These are phyloP conservation scores for Pleurotus djamor DNA, from an alignment of 768 basidiomycete genomes.

Conservation along the genomic window DNA sequence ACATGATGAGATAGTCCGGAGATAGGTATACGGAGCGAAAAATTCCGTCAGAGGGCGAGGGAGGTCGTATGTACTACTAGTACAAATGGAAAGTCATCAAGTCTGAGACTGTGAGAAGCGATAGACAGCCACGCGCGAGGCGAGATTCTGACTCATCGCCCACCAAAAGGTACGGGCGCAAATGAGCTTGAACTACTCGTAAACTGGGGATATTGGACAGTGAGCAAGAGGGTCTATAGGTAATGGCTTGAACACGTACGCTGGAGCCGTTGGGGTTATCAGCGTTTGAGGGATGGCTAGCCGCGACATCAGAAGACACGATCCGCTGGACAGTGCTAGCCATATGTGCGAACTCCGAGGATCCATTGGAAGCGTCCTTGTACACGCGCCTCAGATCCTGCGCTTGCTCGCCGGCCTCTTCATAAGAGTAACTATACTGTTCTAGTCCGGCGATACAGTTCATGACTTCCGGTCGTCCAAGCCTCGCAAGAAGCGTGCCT, in stretches of 20 bases:
- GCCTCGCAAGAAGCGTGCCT: constrained; percentile 74
- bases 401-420: constrained; percentile 80
- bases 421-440: constrained; percentile 88
- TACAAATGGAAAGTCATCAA: too few species aligned
- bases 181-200: neutral
- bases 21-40: too few species aligned
- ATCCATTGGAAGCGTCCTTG: constrained; percentile 18
- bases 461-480: constrained; percentile 80
- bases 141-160: neutral
- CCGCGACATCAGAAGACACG: neutral
- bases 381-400: constrained; percentile 60
- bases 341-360: constrained; percentile 1
- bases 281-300: constrained; percentile 22
- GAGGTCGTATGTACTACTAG: too few species aligned
- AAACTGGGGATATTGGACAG: neutral
- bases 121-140: too few species aligned
- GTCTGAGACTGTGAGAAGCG: too few species aligned
- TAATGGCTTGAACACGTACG: neutral
- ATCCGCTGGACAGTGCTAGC: neutral
- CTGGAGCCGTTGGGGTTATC: constrained; percentile 17
- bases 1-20: too few species aligned
- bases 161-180: constrained; percentile 3
- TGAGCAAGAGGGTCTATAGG: neutral
- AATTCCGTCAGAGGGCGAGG: too few species aligned
- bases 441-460: constrained; percentile 84